Evolutionary conservation across 352 stramenopile genomes (phyloP).

Genomic region (Phytophthora pisi): DNA sequence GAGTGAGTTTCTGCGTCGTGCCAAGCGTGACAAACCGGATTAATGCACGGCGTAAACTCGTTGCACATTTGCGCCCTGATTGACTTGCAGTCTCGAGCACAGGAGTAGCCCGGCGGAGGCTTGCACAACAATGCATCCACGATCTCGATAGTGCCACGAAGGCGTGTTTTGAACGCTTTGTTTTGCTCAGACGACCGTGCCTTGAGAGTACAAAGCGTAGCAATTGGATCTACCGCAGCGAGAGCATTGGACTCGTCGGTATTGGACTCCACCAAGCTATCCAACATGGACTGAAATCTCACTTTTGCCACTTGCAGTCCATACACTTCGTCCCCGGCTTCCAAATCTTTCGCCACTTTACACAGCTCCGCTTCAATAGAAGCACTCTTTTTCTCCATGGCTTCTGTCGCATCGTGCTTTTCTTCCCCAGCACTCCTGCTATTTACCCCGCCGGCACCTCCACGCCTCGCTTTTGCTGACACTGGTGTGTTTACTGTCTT

Average conservation of each 20-base stretch:
- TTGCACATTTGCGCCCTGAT: conserved; percentile 64
- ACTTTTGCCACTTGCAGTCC: conserved; percentile 1
- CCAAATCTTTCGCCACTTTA: conserved; percentile 1
- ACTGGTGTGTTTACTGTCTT: neutral
- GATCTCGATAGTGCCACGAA: conserved; percentile 63
- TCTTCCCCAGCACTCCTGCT: neutral
- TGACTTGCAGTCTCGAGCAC: conserved; percentile 44
- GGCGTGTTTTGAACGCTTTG: conserved; percentile 53
- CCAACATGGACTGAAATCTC: conserved; percentile 1
- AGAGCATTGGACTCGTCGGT: neutral
- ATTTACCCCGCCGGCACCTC: neutral
- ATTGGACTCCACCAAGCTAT: neutral
- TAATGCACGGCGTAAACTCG: conserved; percentile 48
- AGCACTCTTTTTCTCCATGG: neutral
- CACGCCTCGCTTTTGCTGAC: neutral
- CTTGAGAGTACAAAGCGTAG: conserved; percentile 49
- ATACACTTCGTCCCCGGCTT: conserved; percentile 1
- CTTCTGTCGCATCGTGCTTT: neutral
- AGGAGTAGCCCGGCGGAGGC: conserved; percentile 42
- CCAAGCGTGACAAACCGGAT: conserved; percentile 59
- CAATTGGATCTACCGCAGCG: conserved; percentile 22
- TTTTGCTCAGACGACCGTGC: conserved; percentile 47
- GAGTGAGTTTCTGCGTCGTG: conserved; percentile 65
- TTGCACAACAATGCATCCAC: conserved; percentile 62
- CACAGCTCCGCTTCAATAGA: neutral